Conservation (phyloP, 2,329 filamentous ascomycete species). For the Dryadomyces sulphureus region DNA sequence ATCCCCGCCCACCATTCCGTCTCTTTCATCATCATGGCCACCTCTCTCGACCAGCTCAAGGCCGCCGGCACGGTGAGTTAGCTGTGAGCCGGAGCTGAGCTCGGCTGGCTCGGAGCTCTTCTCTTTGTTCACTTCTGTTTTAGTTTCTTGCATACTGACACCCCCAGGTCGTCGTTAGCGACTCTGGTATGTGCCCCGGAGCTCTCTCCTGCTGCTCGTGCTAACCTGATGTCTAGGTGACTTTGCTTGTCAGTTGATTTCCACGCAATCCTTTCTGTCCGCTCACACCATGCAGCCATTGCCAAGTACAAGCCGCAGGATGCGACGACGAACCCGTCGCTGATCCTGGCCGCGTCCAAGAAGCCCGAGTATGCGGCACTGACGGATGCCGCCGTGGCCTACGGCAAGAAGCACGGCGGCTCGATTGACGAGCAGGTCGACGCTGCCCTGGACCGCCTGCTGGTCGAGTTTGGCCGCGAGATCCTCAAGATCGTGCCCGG, state of each 20-base stretch:
- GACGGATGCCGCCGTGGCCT: constrained; percentile 71
- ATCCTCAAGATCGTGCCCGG: constrained; percentile 94
- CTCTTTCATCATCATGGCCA: constrained; percentile 48
- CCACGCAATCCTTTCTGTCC: background rate
- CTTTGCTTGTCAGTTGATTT: constrained; percentile 54
- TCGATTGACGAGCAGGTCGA: constrained; percentile 73
- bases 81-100: constrained; percentile 1
- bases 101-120: background rate
- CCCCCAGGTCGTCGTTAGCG: constrained; percentile 87
- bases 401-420: constrained; percentile 64
- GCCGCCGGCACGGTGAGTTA: constrained; percentile 80
- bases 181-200: constrained; percentile 58
- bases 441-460: constrained; percentile 75
- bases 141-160: constrained; percentile 6
- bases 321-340: constrained; percentile 98
- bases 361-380: constrained; percentile 91
- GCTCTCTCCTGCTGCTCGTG: background rate
- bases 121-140: constrained; percentile 2
- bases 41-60: constrained; percentile 93
- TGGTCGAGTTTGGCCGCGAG: constrained; percentile 96
- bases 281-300: constrained; percentile 48
- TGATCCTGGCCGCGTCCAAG: constrained; percentile 97
- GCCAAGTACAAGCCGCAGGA: constrained; percentile 99
- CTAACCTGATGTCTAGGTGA: constrained; percentile 36
- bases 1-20: background rate